phyloP scores from a whole-genome alignment of 164 flowering plant species.

The Tetrastigma voinierianum region DNA sequence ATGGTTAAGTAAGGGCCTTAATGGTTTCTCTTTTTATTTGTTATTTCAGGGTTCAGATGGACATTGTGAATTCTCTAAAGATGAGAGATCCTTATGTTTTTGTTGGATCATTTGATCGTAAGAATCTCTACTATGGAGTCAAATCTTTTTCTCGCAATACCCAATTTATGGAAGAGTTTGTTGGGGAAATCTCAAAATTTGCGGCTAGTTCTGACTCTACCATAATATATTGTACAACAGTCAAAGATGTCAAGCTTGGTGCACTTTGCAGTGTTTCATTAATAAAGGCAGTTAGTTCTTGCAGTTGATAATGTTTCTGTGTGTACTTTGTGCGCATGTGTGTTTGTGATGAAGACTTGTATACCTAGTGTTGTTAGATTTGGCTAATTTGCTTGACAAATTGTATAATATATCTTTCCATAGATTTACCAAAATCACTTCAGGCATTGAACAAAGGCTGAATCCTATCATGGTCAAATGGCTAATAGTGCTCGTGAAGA shows the following conservation, averaged over 20 bases:
- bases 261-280: background rate
- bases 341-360: no score
- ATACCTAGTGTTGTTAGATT: no score
- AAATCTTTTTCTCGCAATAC: conserved; percentile 35
- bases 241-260: conserved; percentile 67
- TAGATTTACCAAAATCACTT: conserved; percentile 47
- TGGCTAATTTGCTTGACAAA: background rate
- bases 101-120: conserved; percentile 64
- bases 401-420: conserved; percentile 1
- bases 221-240: conserved; percentile 62
- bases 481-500: conserved; percentile 46
- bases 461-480: conserved; percentile 72
- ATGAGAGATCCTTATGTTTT: conserved; percentile 50
- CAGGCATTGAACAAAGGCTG: conserved; percentile 41
- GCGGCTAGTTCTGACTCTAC: conserved; percentile 38
- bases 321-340: background rate
- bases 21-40: background rate
- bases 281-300: background rate
- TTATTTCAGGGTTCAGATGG: conserved; percentile 47
- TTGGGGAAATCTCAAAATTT: conserved; percentile 43
- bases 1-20: background rate
- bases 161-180: conserved; percentile 43
- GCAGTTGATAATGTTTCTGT: background rate
- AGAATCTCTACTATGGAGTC: conserved; percentile 60
- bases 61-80: conserved; percentile 49